Base-by-base conservation (phyloP, 2,329 filamentous ascomycete species). In the Herpomyces periplanetae region DNA sequence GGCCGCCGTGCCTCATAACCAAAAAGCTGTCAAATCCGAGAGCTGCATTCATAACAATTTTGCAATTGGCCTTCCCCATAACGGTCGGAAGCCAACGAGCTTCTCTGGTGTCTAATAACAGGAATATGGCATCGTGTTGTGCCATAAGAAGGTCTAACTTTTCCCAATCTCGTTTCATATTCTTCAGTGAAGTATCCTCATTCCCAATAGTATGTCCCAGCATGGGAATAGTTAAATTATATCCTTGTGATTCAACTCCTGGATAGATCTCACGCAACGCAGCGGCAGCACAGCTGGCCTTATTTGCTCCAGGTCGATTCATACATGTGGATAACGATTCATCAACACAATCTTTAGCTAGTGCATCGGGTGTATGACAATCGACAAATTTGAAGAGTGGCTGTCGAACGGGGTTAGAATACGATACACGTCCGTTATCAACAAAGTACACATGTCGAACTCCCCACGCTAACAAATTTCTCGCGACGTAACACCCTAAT, bases 91-190 rank as follows among this genome's bases (percentile, higher is more conserved):
- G 45, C 80, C 80, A 96, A 27, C 80, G 50, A 17, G 68, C 80
- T 39, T 96, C 80, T 25, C 80, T 49, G 5, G 71, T 85, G 31
- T 91, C 75, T 69, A 91, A 87, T 3, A 96, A 51, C n/a, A 96
- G 45, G 34, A 96, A 96, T 11, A 96, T 59, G 8, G 53, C 73
- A 33, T 96, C 80, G 31, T 96, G 80, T 11, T 60, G 53, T 18
- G 69, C 50, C 21, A 96, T 60, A 7, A 96, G 44, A 18, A 46
- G 38, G 30, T 64, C 50, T 3, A 96, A 43, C 25, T 52, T 56
- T 22, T 68, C 56, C 30, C 66, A 87, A 19, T 91, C 65, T 4
- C 40, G 42, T 27, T 56, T 58, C 1, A 60, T 58, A 34, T 54
- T 61, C n/a, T n/a, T n/a, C n/a, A n/a, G n/a, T n/a, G n/a, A n/a